Base-by-base conservation (phyloP, 257 asterid species). In the Hygrophila difformis region DNA sequence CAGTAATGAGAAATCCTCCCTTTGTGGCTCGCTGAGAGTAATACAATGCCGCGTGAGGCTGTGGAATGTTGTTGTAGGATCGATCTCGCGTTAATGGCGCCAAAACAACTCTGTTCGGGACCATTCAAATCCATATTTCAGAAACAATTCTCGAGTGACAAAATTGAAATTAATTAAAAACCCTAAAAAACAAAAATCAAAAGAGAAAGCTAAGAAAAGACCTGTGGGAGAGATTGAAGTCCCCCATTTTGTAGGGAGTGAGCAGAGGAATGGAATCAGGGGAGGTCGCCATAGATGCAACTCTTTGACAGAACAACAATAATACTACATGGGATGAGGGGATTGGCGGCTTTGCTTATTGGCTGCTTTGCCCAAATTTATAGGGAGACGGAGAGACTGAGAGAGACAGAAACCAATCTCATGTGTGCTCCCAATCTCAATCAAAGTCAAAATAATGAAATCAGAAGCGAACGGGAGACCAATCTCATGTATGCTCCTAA, bases 1-100 rank as follows among this genome's bases (percentile, higher is more conserved):
- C 73, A 44, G 73, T n/a, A 55, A 66, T 66, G 52, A 66, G 57
- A 47, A 67, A 45, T 5, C 63, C 63, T 0, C 70, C 74, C 18
- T 48, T 28, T 13, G 63, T 47, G 37, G 66, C 44, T 24, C 66
- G 48, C 38, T 62, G 63, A 10, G 66, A 31, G 44, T 62, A 67
- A 16, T 67, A 67, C 21, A 55, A 10, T 8, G 52, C 64, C 0
- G 19, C 60, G 18, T 62, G 66, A 13, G 63, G 56, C 55, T 62
- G 66, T 20, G 74, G 63, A 1, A 13, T 38, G 29, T 62, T 57
- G 34, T 67, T 57, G 47, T 52, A 45, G 13, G 74, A 18, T 22
- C 70, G 42, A 40, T 57, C 53, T 46, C 74, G 51, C 6, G 74
- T 51, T 22, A 67, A 19, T 44, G 63, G 66, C 5, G 66, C 61